A percentile compares a stretch with the other conserved stretches of the same genome.
phyloP scores from a whole-genome alignment of 768 basidiomycete genomes.

The Kwoniella dejecticola region DNA sequence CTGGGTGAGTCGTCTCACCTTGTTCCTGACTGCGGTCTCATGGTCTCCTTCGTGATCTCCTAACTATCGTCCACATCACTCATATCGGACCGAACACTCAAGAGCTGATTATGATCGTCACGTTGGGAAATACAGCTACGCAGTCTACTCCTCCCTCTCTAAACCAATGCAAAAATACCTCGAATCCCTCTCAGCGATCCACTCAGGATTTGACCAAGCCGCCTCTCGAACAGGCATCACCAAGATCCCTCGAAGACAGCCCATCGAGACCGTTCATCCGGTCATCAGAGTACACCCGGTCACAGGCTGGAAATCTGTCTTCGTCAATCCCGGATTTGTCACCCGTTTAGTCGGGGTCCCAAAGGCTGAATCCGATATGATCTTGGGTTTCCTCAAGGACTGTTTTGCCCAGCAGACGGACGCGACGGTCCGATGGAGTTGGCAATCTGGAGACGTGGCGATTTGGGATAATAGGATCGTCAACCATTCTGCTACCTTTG shows the following conservation, averaged over 20 bases:
- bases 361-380: constrained; percentile 76
- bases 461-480: constrained; percentile 83
- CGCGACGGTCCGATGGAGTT: constrained; percentile 56
- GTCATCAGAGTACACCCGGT: constrained; percentile 80
- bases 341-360: constrained; percentile 75
- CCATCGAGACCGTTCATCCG: constrained; percentile 64
- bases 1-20: constrained; percentile 61
- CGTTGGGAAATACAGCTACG: constrained; percentile 62
- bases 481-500: constrained; percentile 77
- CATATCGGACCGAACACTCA: not conserved
- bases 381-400: constrained; percentile 70
- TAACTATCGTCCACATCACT: no score
- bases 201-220: constrained; percentile 76
- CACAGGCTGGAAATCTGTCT: constrained; percentile 81
- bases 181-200: constrained; percentile 71
- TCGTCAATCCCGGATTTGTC: constrained; percentile 82
- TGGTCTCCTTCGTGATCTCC: not conserved
- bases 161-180: constrained; percentile 73
- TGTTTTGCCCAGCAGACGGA: constrained; percentile 61
- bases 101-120: not conserved
- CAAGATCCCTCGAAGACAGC: constrained; percentile 68
- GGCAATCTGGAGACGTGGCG: constrained; percentile 76
- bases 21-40: not conserved
- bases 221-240: constrained; percentile 72
- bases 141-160: constrained; percentile 80